phyloP scores from a whole-genome alignment of 805 yeast genomes.

The Blastobotrys robertii region DNA sequence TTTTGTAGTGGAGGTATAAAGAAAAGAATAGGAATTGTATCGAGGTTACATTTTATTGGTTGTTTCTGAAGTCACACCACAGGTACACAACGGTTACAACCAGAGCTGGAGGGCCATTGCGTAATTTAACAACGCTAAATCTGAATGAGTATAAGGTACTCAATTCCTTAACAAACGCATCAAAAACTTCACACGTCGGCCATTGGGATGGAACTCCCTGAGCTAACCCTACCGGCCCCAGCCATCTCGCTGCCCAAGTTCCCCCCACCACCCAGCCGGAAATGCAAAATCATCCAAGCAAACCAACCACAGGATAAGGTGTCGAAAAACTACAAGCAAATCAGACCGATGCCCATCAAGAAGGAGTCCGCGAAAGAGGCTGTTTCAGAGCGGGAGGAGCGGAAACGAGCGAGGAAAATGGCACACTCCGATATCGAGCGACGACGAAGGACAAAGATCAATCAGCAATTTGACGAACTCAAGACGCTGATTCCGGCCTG shows the following conservation, averaged over 20 bases:
- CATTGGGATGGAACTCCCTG: too few species aligned
- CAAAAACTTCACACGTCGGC: too few species aligned
- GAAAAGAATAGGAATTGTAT: background rate
- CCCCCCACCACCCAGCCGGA: slow-evolving; percentile 14
- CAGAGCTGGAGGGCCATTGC: too few species aligned
- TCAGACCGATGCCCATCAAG: slow-evolving; percentile 3
- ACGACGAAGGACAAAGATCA: slow-evolving; percentile 66
- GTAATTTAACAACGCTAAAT: too few species aligned
- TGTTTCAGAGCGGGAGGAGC: slow-evolving; percentile 15
- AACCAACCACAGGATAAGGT: background rate
- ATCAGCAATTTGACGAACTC: slow-evolving; percentile 73
- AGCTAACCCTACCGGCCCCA: slow-evolving; percentile 8
- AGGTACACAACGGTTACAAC: too few species aligned
- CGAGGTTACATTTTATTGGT: too few species aligned
- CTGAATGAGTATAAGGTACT: too few species aligned
- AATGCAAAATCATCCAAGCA: slow-evolving; percentile 12
- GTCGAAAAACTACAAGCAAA: background rate
- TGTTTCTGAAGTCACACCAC: too few species aligned
- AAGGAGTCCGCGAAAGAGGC: background rate
- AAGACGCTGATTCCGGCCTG: slow-evolving; percentile 75
- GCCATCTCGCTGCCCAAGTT: slow-evolving; percentile 3
- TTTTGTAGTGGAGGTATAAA: background rate
- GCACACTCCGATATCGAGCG: slow-evolving; percentile 76
- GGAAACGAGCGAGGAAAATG: slow-evolving; percentile 40
- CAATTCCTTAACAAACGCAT: too few species aligned